These are phyloP conservation scores for Phytophthora boehmeriae DNA, from an alignment of 352 stramenopile genomes.

Conservation along the genomic window DNA sequence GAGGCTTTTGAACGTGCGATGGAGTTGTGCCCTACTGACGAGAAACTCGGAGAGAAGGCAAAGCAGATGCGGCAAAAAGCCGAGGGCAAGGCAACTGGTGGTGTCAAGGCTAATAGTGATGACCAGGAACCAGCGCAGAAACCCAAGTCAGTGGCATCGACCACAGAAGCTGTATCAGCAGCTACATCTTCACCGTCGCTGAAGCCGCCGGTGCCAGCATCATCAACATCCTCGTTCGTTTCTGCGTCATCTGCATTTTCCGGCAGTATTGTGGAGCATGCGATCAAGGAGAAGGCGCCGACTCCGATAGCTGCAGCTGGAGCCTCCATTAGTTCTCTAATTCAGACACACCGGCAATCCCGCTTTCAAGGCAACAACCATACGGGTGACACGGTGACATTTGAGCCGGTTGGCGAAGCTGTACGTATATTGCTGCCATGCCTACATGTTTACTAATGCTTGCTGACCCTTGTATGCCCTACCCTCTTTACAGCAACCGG, in stretches of 20 bases:
- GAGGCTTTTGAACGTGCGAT: constrained; percentile 72
- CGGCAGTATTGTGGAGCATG: constrained; percentile 72
- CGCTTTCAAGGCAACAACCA: constrained; percentile 75
- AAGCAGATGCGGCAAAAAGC: constrained; percentile 63
- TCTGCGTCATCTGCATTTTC: constrained; percentile 60
- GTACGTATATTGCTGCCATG: constrained; percentile 38
- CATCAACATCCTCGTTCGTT: constrained; percentile 17
- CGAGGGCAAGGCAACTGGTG: constrained; percentile 15
- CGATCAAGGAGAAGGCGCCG: constrained; percentile 36
- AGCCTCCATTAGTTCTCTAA: constrained; percentile 8
- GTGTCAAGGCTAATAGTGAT: not conserved
- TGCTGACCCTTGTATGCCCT: not conserved
- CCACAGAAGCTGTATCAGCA: constrained; percentile 6
- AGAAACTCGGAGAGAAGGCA: constrained; percentile 66
- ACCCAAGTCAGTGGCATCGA: constrained; percentile 4
- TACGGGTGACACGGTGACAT: constrained; percentile 65
- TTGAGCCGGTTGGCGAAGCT: constrained; percentile 79
- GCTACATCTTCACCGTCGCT: constrained; percentile 18
- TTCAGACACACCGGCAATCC: constrained; percentile 39
- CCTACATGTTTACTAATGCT: not conserved
- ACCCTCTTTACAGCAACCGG: constrained; percentile 62
- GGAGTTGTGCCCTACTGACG: constrained; percentile 70
- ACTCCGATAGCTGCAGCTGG: constrained; percentile 11
- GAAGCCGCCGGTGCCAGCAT: constrained; percentile 19
- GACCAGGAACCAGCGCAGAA: constrained; percentile 14